Base-by-base conservation (phyloP, 805 yeast species). In the Wickerhamiella australiensis region DNA sequence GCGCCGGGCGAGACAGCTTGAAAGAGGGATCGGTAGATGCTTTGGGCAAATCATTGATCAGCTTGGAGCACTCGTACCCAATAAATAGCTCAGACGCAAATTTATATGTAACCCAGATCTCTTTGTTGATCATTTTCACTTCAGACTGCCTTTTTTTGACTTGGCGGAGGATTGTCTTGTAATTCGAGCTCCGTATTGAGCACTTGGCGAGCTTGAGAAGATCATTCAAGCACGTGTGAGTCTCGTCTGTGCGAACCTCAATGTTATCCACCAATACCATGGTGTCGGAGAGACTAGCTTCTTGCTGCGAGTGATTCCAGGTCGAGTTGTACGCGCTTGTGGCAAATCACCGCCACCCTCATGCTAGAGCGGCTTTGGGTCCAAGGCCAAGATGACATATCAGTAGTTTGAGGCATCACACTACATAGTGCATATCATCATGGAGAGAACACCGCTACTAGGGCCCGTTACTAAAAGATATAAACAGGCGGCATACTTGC, bases 401-500 rank as follows among this genome's bases (percentile, higher is more conserved):
- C 23, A 36, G 22, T 36, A 4, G 42, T 37, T 18, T 37, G 42
- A 20, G 25, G 26, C 22, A 18, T 37, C 23, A 20, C 11, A 12
- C 42, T 7, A 9, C 2, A 13, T 5, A 11, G 42, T 20, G 25
- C 17, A 35, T 15, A 35, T 11, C 17, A 21, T 13, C 3, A 45
- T 45, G 47, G 47, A 45, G 22, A 45, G 35, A 2, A 45, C 42
- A 11, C 47, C 47, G 11, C 25, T 45, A n/a, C 21, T 45, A 7
- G 40, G 27, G 22, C 17, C 35, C 18, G 21, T n/a, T 2, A 21
- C 33, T 6, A 35, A 7, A n/a, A 23, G 18, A 7, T 21, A 46
- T 15, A 46, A 46, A 20, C 17, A 22, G 21, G 20, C 12, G 5
- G 42, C 49, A 21, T 56, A 56, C 37, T 22, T 26, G 11, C 38